Percentiles rank a stretch among this genome's conserved stretches.
Evolutionary conservation across 345 rosid genomes (phyloP).

Genomic region (Microthlaspi erraticum): DNA sequence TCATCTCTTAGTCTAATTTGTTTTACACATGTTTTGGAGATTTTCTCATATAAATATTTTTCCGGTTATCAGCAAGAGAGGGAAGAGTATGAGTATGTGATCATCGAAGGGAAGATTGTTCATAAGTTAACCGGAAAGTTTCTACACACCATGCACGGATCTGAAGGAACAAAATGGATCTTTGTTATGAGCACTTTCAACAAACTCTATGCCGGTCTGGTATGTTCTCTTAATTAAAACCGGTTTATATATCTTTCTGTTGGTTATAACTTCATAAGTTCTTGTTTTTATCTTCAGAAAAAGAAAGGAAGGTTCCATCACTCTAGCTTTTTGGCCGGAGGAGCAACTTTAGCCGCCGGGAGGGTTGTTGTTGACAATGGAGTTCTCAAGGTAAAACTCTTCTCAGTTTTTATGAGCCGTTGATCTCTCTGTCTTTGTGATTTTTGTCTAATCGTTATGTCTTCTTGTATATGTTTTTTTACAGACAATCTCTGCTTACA

Average conservation of each 20-base stretch:
- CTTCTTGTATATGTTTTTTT: constrained; percentile 1
- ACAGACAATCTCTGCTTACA: constrained; percentile 87
- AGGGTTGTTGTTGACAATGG: constrained; percentile 73
- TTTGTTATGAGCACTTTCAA: constrained; percentile 86
- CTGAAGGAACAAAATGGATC: constrained; percentile 66
- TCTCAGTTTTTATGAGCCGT: background rate
- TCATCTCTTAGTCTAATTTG: background rate
- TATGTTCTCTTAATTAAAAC: constrained; percentile 42
- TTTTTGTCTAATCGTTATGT: constrained; percentile 18
- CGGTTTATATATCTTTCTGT: background rate
- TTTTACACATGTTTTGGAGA: background rate
- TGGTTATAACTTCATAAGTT: background rate
- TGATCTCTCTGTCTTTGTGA: background rate
- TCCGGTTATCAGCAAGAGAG: constrained; percentile 76
- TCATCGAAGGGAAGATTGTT: constrained; percentile 65
- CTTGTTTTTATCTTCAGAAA: constrained; percentile 56
- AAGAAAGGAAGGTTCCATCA: constrained; percentile 94
- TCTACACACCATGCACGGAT: constrained; percentile 60
- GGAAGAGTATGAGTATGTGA: constrained; percentile 68
- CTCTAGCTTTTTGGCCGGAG: constrained; percentile 97
- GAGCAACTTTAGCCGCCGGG: constrained; percentile 92
- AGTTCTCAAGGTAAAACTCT: constrained; percentile 64
- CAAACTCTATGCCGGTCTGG: constrained; percentile 76
- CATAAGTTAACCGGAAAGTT: constrained; percentile 61
- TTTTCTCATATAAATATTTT: background rate